Evolutionary conservation across 495 filamentous ascomycete genomes (phyloP).

Genomic region (Penicillium taxi): DNA sequence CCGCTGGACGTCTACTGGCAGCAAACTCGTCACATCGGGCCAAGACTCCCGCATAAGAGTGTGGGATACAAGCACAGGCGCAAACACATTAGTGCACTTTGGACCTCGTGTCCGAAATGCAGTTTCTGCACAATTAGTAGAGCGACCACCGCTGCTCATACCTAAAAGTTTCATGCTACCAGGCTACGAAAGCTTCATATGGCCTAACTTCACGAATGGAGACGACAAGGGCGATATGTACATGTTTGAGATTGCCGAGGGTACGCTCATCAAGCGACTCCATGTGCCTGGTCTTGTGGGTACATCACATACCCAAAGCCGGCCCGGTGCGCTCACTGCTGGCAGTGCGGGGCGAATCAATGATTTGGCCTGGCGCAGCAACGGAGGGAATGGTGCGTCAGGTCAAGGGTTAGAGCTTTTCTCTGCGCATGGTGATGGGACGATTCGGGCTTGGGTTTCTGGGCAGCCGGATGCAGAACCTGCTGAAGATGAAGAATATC

Average conservation of each 20-base stretch:
- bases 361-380: constrained; percentile 62
- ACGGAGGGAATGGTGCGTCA: constrained; percentile 40
- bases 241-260: constrained; percentile 66
- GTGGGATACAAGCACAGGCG: constrained; percentile 71
- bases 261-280: constrained; percentile 61
- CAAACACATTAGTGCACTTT: constrained; percentile 77
- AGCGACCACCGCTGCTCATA: constrained; percentile 52
- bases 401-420: constrained; percentile 43
- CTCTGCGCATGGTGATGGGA: constrained; percentile 47
- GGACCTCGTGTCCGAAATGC: constrained; percentile 68
- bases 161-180: constrained; percentile 44
- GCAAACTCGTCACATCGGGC: constrained; percentile 65
- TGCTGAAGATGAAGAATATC: constrained; percentile 37
- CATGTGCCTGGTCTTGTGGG: constrained; percentile 50
- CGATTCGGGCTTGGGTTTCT: constrained; percentile 47
- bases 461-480: constrained; percentile 48
- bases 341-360: constrained; percentile 53
- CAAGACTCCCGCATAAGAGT: constrained; percentile 76
- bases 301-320: constrained; percentile 25
- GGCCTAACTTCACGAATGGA: constrained; percentile 57
- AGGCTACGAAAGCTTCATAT: constrained; percentile 59
- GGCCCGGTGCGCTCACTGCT: constrained; percentile 24
- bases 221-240: constrained; percentile 59
- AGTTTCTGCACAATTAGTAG: constrained; percentile 47
- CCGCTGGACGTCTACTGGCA: constrained; percentile 71